Evolutionary conservation across 2,329 filamentous ascomycete genomes (phyloP).

Genomic region (Nothomitra cinnamomea): DNA sequence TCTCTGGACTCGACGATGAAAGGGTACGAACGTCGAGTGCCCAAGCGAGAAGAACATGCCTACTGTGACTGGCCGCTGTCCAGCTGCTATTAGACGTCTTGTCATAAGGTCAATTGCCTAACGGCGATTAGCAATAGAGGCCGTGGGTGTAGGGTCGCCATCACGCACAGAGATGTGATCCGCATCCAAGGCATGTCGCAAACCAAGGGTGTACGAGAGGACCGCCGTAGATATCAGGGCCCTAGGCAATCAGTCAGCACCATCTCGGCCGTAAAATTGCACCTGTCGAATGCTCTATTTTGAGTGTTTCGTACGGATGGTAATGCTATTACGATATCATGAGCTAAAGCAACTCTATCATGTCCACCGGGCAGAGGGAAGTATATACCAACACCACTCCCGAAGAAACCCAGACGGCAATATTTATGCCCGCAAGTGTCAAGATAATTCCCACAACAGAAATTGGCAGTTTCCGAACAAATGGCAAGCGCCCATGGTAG

Average conservation of each 20-base stretch:
- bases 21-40: conserved; percentile 50
- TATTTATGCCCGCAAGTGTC: conserved; percentile 34
- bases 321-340: conserved; percentile 14
- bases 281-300: background rate
- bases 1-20: background rate
- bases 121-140: background rate
- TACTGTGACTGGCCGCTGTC: conserved; percentile 75
- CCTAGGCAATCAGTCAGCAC: conserved; percentile 17
- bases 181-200: conserved; percentile 93
- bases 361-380: background rate
- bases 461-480: conserved; percentile 37
- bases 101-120: conserved; percentile 89
- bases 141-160: background rate
- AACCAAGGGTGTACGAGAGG: conserved; percentile 72
- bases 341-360: background rate
- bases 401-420: conserved; percentile 39
- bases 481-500: conserved; percentile 35
- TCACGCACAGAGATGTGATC: conserved; percentile 55
- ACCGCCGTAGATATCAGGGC: conserved; percentile 62
- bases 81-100: conserved; percentile 66
- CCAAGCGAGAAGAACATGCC: conserved; percentile 90
- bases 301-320: conserved; percentile 13
- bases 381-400: conserved; percentile 36
- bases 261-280: background rate
- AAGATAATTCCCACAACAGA: conserved; percentile 39